Evolutionary conservation across 192 early-diverging fungal species (phyloP).

Genomic region (Linnemannia hyalina): DNA sequence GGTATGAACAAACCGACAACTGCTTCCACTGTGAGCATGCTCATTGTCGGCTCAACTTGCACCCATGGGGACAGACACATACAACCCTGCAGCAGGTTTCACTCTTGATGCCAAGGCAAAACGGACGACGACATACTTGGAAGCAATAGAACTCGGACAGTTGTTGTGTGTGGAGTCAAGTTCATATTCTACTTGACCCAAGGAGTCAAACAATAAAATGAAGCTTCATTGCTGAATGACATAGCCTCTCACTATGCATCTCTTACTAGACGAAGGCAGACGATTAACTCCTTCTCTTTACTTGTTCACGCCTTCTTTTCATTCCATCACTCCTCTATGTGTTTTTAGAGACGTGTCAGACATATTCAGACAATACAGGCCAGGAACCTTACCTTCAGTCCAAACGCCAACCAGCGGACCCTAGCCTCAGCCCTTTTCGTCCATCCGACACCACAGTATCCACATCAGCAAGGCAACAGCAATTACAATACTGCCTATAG

Average conservation of each 20-base stretch:
- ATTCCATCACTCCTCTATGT: neutral
- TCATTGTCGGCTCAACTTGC: neutral
- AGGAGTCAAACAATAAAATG: neutral
- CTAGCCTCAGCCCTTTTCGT: constrained; percentile 30
- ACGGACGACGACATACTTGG: neutral
- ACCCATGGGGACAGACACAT: neutral
- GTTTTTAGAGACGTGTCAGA: constrained; percentile 39
- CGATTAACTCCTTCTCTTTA: neutral
- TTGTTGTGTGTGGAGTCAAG: neutral
- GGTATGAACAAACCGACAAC: constrained; percentile 24
- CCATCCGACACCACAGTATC: constrained; percentile 8
- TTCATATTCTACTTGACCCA: neutral
- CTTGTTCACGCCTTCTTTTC: neutral
- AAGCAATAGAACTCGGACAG: neutral
- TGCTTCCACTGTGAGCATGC: neutral
- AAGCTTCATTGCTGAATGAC: neutral
- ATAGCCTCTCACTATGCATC: neutral
- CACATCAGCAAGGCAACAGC: neutral
- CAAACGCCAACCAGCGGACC: constrained; percentile 47
- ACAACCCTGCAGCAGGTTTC: neutral
- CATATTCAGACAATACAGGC: constrained; percentile 50
- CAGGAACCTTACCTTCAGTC: constrained; percentile 51
- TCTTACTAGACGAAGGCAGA: neutral
- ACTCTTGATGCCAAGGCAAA: neutral
- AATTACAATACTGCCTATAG: constrained; percentile 1